Evolutionary conservation across 352 stramenopile genomes (phyloP).

Genomic region (Phytophthora melonis): DNA sequence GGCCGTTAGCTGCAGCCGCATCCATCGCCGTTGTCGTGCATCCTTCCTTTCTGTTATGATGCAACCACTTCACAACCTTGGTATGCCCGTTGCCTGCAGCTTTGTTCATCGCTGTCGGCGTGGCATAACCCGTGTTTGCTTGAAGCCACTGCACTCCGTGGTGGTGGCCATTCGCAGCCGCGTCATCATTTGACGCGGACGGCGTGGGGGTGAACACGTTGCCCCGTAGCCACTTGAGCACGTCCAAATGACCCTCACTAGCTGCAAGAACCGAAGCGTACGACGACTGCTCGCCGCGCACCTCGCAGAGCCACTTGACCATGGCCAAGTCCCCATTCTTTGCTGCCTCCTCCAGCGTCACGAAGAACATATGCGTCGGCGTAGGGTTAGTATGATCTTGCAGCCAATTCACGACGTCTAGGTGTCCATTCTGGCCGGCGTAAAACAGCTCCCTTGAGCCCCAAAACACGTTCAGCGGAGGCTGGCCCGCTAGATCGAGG

Average conservation of each 20-base stretch:
- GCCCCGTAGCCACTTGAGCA: conserved; percentile 35
- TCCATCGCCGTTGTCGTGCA: conserved; percentile 46
- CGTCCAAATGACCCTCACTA: conserved; percentile 46
- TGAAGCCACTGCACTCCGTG: conserved; percentile 42
- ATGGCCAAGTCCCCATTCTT: conserved; percentile 45
- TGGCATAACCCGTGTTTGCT: conserved; percentile 25
- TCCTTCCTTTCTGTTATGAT: conserved; percentile 36
- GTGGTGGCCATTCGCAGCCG: conserved; percentile 36
- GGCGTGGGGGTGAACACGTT: conserved; percentile 41
- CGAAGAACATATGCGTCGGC: conserved; percentile 54
- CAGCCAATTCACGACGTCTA: conserved; percentile 48
- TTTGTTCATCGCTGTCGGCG: conserved; percentile 36
- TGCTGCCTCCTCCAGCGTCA: conserved; percentile 48
- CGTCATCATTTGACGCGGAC: conserved; percentile 39
- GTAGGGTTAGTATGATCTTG: conserved; percentile 43
- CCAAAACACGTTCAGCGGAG: conserved; percentile 38
- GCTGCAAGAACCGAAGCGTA: conserved; percentile 45
- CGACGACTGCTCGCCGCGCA: conserved; percentile 42
- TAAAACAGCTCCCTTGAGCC: conserved; percentile 50
- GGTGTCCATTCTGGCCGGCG: conserved; percentile 41
- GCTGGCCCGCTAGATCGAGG: background rate
- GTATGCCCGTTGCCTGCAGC: conserved; percentile 42
- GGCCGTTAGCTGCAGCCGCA: conserved; percentile 33
- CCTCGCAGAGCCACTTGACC: conserved; percentile 48
- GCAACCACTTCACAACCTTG: conserved; percentile 42